Evolutionary conservation across 768 basidiomycete species (phyloP).

Genomic region (Xanthoconium stramineum): DNA sequence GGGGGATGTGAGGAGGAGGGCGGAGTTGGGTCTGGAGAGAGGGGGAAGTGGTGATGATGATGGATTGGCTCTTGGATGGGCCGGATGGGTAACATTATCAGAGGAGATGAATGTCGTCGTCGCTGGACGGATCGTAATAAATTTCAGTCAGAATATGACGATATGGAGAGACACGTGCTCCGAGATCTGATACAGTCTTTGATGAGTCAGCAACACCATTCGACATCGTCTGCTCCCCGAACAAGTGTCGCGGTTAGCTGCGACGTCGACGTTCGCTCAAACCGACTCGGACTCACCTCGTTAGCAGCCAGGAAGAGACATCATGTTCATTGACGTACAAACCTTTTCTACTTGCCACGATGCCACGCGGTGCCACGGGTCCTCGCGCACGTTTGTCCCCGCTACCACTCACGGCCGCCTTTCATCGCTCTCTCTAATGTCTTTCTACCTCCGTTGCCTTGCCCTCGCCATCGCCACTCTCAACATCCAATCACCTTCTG

Average conservation of each 20-base stretch:
- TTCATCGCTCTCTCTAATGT: slow-evolving; percentile 1
- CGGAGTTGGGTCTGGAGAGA: not conserved
- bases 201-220: slow-evolving; percentile 31
- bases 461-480: slow-evolving; percentile 8
- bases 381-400: slow-evolving; percentile 35
- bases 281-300: slow-evolving; percentile 17
- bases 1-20: slow-evolving; percentile 12
- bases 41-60: not conserved
- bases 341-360: slow-evolving; percentile 27
- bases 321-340: slow-evolving; percentile 7
- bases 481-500: slow-evolving; percentile 21
- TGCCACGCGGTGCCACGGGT: slow-evolving; percentile 33
- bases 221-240: slow-evolving; percentile 2
- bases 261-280: slow-evolving; percentile 2
- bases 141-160: slow-evolving; percentile 30
- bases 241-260: slow-evolving; percentile 9
- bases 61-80: not conserved
- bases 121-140: slow-evolving; percentile 4
- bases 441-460: slow-evolving; percentile 7
- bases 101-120: not conserved
- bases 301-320: slow-evolving; percentile 12
- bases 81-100: not conserved
- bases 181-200: slow-evolving; percentile 14
- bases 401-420: slow-evolving; percentile 13
- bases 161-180: slow-evolving; percentile 36